These are phyloP conservation scores for Epichloe gansuensis DNA, from an alignment of 2,329 filamentous ascomycete species.

Conservation along the genomic window DNA sequence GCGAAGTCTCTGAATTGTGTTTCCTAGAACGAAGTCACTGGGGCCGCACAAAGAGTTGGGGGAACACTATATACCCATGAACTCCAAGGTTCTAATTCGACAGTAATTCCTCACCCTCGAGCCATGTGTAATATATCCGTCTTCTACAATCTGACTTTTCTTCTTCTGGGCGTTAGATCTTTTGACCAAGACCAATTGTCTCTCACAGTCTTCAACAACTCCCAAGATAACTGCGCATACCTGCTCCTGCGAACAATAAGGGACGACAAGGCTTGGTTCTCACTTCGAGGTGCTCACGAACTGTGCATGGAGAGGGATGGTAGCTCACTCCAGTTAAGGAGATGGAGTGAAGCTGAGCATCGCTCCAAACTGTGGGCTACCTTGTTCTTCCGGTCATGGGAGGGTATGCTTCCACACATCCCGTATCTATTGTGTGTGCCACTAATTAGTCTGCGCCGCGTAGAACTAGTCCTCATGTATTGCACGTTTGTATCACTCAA, in stretches of 20 bases:
- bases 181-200: slow-evolving; percentile 44
- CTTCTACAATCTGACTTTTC: slow-evolving; percentile 3
- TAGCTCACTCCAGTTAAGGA: slow-evolving; percentile 35
- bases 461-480: slow-evolving; percentile 48
- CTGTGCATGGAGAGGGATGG: slow-evolving; percentile 38
- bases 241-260: slow-evolving; percentile 33
- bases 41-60: slow-evolving; percentile 33
- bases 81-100: slow-evolving; percentile 41
- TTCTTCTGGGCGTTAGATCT: slow-evolving; percentile 21
- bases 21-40: slow-evolving; percentile 30
- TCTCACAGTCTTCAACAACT: slow-evolving; percentile 37
- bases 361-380: slow-evolving; percentile 39
- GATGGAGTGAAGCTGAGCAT: slow-evolving; percentile 34
- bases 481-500: slow-evolving; percentile 46
- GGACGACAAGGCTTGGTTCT: slow-evolving; percentile 30
- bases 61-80: slow-evolving; percentile 30
- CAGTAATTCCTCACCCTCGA: slow-evolving; percentile 24
- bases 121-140: slow-evolving; percentile 2
- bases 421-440: not conserved
- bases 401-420: slow-evolving; percentile 29
- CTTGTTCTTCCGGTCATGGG: slow-evolving; percentile 46
- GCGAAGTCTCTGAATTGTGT: not conserved
- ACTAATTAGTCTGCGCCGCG: not conserved
- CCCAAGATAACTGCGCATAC: slow-evolving; percentile 29
- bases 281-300: slow-evolving; percentile 39